Percentiles rank a stretch among this genome's conserved stretches.
phyloP scores from a whole-genome alignment of 805 yeast genomes.

The Wilhelminamyces savonicus region DNA sequence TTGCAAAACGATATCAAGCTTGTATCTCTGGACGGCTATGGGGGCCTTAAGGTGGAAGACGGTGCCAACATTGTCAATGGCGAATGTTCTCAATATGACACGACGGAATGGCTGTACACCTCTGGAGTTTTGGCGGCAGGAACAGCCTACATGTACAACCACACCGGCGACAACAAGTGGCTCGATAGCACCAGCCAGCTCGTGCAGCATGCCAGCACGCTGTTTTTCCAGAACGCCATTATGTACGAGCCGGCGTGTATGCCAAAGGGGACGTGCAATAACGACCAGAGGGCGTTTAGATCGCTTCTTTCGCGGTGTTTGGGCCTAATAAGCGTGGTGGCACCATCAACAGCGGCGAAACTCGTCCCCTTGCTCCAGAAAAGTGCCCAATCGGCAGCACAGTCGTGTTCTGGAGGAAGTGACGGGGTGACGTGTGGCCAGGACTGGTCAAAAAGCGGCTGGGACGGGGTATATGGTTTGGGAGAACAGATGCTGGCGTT shows the following conservation, averaged over 20 bases:
- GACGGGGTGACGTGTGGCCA: no score
- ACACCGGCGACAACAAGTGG: neutral
- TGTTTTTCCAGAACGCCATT: neutral
- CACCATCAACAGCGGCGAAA: no score
- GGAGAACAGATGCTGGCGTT: no score
- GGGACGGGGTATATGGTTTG: no score
- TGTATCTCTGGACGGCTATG: constrained; percentile 4
- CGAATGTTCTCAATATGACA: neutral
- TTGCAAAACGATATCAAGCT: constrained; percentile 14
- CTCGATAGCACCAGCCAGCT: neutral
- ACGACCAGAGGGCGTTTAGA: neutral
- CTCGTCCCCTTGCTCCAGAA: no score
- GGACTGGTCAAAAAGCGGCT: no score
- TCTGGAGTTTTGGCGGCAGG: neutral
- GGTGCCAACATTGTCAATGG: no score
- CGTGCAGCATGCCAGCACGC: neutral
- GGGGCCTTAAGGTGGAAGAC: no score
- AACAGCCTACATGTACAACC: neutral
- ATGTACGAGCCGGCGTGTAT: constrained; percentile 1
- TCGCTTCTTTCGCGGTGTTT: neutral
- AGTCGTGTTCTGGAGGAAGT: no score
- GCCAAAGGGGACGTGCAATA: neutral
- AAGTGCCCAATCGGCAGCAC: no score
- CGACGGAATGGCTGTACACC: neutral
- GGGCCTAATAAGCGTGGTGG: neutral